Conservation (phyloP, 2,329 filamentous ascomycete species). For the Coniochaeta sp. region DNA sequence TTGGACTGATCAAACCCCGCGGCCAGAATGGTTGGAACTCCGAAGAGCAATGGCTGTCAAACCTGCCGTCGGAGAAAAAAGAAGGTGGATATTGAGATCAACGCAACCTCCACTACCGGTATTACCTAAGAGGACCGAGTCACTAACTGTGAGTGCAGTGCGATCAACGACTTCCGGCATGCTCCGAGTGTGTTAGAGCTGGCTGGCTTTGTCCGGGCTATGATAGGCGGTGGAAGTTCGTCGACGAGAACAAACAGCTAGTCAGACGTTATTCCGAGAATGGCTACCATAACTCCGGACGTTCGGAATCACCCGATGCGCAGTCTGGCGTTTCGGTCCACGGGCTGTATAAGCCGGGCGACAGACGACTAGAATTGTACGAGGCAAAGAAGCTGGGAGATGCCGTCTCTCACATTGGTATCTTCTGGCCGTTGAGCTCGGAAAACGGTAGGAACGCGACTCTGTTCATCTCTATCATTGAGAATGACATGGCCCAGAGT, state of each 20-base stretch:
- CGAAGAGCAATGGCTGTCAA: constrained; percentile 5
- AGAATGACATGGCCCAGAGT: not conserved
- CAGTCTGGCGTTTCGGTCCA: not conserved
- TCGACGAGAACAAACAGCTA: constrained; percentile 6
- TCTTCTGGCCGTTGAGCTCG: constrained; percentile 1
- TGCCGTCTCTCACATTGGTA: constrained; percentile 1
- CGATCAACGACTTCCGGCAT: constrained; percentile 15
- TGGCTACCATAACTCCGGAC: not conserved
- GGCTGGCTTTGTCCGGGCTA: constrained; percentile 3
- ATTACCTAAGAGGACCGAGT: not conserved
- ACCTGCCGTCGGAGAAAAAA: constrained; percentile 7
- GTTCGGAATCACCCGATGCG: not conserved
- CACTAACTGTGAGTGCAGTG: constrained; percentile 12
- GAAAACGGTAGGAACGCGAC: not conserved
- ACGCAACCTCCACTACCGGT: not conserved
- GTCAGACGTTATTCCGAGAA: not conserved
- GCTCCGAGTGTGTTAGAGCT: constrained; percentile 13
- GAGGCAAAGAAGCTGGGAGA: not conserved
- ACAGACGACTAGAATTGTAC: not conserved
- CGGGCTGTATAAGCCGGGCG: not conserved
- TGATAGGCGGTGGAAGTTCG: constrained; percentile 4
- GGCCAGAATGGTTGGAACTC: constrained; percentile 5
- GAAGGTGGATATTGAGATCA: constrained; percentile 3
- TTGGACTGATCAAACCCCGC: not conserved
- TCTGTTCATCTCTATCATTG: constrained; percentile 2